phyloP scores from a whole-genome alignment of 805 yeast species.

The Lipomyces sp. region DNA sequence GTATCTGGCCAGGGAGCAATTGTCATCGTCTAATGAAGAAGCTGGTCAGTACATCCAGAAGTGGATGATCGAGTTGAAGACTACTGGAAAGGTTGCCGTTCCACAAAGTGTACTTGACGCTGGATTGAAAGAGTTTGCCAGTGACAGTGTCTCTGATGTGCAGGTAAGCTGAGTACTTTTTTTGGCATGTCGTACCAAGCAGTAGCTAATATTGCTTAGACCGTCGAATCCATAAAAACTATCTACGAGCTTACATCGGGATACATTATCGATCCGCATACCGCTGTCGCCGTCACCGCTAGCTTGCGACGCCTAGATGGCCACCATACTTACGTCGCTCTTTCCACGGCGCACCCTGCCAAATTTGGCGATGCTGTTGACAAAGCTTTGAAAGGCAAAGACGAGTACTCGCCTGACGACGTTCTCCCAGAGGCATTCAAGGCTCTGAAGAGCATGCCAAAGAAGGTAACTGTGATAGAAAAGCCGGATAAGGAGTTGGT shows the following conservation, averaged over 20 bases:
- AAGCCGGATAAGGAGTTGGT: slow-evolving; percentile 74
- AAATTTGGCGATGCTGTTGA: slow-evolving; percentile 96
- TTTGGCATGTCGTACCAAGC: neutral
- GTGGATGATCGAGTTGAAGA: slow-evolving; percentile 81
- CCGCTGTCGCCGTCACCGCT: slow-evolving; percentile 91
- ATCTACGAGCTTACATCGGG: slow-evolving; percentile 59
- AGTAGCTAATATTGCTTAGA: slow-evolving; percentile 50
- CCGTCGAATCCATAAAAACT: slow-evolving; percentile 75
- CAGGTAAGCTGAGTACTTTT: slow-evolving; percentile 18
- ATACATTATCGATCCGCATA: slow-evolving; percentile 93
- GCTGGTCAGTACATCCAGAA: slow-evolving; percentile 74
- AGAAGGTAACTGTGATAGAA: slow-evolving; percentile 73
- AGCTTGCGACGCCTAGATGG: slow-evolving; percentile 63
- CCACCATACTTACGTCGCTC: slow-evolving; percentile 63
- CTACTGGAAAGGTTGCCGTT: slow-evolving; percentile 76
- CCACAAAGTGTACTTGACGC: slow-evolving; percentile 64
- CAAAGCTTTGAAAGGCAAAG: slow-evolving; percentile 66
- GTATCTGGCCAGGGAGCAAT: slow-evolving; percentile 82
- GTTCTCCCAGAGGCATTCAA: slow-evolving; percentile 89
- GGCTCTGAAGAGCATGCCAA: slow-evolving; percentile 68
- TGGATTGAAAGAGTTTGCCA: slow-evolving; percentile 72
- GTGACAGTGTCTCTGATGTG: slow-evolving; percentile 77
- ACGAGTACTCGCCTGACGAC: slow-evolving; percentile 84
- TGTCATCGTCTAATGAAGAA: slow-evolving; percentile 58
- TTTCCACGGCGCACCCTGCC: slow-evolving; percentile 99